Conservation (phyloP, 257 asterid species). For the Lithospermum erythrorhizon region DNA sequence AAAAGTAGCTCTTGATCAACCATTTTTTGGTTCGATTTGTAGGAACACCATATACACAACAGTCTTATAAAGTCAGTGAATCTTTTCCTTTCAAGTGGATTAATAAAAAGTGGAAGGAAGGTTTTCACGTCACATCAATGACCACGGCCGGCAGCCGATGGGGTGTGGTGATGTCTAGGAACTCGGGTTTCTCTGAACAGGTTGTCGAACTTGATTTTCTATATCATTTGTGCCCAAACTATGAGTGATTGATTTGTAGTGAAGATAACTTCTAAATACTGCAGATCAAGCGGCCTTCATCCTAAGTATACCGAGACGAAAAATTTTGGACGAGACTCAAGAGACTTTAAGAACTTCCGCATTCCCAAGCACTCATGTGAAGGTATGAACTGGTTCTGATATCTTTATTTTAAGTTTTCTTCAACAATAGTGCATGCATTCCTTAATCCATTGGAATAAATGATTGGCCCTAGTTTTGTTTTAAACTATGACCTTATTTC, state of each 20-base stretch:
- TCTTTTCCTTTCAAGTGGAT: background rate
- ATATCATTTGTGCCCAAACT: background rate
- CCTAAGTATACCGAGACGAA: background rate
- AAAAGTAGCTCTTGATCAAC: no score
- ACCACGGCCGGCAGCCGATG: background rate
- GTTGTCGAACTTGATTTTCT: background rate
- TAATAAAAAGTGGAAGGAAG: background rate
- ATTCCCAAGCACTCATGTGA: background rate
- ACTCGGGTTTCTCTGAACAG: background rate
- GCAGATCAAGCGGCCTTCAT: background rate
- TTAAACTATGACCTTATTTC: background rate
- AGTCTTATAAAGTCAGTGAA: background rate
- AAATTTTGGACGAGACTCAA: background rate
- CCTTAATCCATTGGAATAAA: no score
- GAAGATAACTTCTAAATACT: background rate
- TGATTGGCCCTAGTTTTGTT: no score
- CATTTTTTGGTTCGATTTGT: no score
- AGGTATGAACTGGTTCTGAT: background rate
- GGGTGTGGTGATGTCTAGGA: background rate
- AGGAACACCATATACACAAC: background rate
- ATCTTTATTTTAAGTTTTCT: background rate
- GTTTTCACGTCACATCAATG: background rate
- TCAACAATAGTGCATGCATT: no score
- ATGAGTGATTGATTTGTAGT: background rate
- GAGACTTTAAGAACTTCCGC: background rate